Evolutionary conservation across 2,329 filamentous ascomycete species (phyloP).

Genomic region (Diaporthe sp.): DNA sequence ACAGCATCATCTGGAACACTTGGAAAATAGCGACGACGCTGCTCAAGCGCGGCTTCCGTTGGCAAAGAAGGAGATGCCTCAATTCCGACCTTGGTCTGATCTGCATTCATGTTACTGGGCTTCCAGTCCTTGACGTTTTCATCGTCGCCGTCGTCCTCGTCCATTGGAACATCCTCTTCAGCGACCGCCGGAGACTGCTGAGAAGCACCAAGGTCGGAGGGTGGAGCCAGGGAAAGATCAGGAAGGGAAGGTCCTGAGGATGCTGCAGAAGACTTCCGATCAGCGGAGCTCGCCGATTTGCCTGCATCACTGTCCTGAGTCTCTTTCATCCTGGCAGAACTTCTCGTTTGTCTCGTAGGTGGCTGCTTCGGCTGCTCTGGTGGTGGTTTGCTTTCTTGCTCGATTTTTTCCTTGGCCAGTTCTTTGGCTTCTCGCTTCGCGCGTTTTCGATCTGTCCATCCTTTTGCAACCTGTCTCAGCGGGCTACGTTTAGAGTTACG

Average conservation of each 20-base stretch:
- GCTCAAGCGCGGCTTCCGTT: slow-evolving; percentile 51
- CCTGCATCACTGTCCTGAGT: slow-evolving; percentile 1
- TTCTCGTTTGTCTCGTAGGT: slow-evolving; percentile 13
- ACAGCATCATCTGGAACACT: slow-evolving; percentile 57
- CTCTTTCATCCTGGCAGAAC: not conserved
- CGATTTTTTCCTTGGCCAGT: not conserved
- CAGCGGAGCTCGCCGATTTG: not conserved
- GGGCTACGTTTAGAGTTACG: slow-evolving; percentile 9
- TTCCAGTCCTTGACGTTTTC: not conserved
- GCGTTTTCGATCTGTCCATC: slow-evolving; percentile 4
- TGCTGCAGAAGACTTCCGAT: slow-evolving; percentile 3
- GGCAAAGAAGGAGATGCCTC: not conserved
- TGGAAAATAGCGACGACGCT: slow-evolving; percentile 67
- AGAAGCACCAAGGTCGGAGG: not conserved
- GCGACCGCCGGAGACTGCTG: not conserved
- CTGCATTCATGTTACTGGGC: not conserved
- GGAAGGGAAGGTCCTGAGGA: not conserved
- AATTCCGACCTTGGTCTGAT: not conserved
- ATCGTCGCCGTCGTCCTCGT: not conserved
- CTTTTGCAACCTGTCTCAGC: slow-evolving; percentile 28
- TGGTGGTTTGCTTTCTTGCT: not conserved
- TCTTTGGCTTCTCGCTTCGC: slow-evolving; percentile 15
- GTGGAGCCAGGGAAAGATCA: not conserved
- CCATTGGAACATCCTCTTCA: not conserved
- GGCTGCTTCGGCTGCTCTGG: not conserved